These are phyloP conservation scores for Amanita pallidorosea DNA, from an alignment of 768 basidiomycete genomes.

Conservation along the genomic window DNA sequence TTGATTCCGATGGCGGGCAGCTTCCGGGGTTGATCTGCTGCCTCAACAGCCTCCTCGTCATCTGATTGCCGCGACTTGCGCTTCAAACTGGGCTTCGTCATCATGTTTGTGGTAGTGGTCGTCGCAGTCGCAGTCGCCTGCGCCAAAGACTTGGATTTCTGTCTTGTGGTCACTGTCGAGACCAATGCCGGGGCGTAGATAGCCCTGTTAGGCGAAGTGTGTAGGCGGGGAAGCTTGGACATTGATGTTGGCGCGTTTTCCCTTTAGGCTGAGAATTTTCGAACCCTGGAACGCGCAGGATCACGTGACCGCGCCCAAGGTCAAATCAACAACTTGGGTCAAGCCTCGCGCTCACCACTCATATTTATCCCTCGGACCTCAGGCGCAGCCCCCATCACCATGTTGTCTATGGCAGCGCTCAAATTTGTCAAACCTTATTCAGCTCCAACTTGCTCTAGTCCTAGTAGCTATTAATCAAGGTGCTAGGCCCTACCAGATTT, in stretches of 20 bases:
- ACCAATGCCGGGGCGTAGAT: conserved; percentile 18
- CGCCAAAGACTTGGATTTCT: background rate
- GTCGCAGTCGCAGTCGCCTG: background rate
- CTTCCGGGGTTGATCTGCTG: conserved; percentile 49
- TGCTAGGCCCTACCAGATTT: no score
- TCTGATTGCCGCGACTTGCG: conserved; percentile 36
- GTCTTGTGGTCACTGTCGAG: conserved; percentile 14
- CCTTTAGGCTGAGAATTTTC: background rate
- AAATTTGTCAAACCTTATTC: no score
- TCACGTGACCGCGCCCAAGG: conserved; percentile 11
- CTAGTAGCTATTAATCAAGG: no score
- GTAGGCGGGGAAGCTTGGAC: conserved; percentile 35
- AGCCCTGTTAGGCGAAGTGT: conserved; percentile 26
- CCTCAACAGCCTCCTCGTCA: conserved; percentile 21
- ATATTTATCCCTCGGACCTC: no score
- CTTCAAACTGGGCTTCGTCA: conserved; percentile 20
- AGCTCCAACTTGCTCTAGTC: no score
- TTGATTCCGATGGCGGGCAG: conserved; percentile 46
- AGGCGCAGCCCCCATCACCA: no score
- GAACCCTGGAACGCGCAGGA: conserved; percentile 7
- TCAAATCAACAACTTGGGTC: no score
- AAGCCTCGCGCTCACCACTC: no score
- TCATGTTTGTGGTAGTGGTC: background rate
- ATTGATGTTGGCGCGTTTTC: conserved; percentile 11
- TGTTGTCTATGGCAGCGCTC: no score